Conservation (phyloP, 2,329 filamentous ascomycete genomes). For the Mycosphaerella sp. region DNA sequence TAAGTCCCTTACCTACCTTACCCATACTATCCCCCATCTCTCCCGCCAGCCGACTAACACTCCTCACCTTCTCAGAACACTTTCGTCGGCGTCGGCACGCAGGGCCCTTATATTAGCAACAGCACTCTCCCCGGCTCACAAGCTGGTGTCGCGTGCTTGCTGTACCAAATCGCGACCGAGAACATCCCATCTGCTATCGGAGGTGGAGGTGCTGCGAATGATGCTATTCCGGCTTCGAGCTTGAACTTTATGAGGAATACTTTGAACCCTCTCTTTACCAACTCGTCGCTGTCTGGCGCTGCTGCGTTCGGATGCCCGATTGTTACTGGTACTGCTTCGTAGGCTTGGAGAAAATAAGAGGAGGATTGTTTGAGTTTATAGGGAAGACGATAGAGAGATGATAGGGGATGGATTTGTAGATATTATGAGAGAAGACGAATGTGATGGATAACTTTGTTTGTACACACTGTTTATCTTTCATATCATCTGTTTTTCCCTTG, state of each 20-base stretch:
- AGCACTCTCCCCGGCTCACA: conserved; percentile 32
- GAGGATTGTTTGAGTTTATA: too few species aligned
- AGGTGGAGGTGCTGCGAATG: conserved; percentile 7
- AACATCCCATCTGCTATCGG: conserved; percentile 17
- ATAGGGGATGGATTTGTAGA: too few species aligned
- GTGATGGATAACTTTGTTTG: too few species aligned
- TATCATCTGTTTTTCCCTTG: too few species aligned
- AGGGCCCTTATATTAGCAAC: conserved; percentile 33
- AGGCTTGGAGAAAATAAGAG: neutral
- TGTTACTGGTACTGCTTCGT: conserved; percentile 1
- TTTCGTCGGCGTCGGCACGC: conserved; percentile 32
- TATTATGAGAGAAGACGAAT: too few species aligned
- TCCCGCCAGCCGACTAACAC: too few species aligned
- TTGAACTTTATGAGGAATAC: conserved; percentile 13
- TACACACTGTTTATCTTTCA: too few species aligned
- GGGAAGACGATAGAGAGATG: neutral
- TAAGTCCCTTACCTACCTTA: too few species aligned
- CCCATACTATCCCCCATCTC: too few species aligned
- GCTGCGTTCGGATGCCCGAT: conserved; percentile 10
- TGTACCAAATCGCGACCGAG: conserved; percentile 39
- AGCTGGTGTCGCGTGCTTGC: conserved; percentile 33
- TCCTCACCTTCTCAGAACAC: conserved; percentile 19
- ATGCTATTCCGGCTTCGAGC: conserved; percentile 1
- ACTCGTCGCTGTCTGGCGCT: conserved; percentile 1
- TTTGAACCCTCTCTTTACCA: conserved; percentile 16